phyloP scores from a whole-genome alignment of 768 basidiomycete species.

The Suillus ampliporus region DNA sequence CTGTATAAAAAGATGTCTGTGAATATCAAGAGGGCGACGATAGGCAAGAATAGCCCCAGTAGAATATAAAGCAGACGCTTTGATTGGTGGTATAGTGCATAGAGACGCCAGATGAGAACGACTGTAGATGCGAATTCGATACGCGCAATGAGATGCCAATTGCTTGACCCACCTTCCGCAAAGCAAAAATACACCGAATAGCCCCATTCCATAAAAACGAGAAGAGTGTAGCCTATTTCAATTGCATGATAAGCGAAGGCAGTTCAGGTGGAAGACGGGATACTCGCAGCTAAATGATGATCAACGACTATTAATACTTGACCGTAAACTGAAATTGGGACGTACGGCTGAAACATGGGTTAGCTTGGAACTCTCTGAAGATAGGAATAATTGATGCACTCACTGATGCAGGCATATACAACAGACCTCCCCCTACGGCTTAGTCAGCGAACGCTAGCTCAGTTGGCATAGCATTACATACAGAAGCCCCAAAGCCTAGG shows the following conservation, averaged over 20 bases:
- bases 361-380: background rate
- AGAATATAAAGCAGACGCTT: background rate
- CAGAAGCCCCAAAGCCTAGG: background rate
- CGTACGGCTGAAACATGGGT: slow-evolving; percentile 5
- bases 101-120: slow-evolving; percentile 4
- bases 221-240: background rate
- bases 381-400: background rate
- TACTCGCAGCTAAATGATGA: background rate
- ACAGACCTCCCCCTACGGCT: slow-evolving; percentile 3
- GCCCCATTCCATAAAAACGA: background rate
- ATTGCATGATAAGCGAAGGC: background rate
- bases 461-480: background rate
- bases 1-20: background rate
- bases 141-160: background rate
- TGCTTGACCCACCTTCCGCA: background rate
- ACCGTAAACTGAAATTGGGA: background rate
- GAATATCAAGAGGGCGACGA: background rate
- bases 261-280: background rate
- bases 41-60: background rate
- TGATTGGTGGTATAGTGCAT: background rate
- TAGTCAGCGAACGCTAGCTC: background rate
- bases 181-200: background rate
- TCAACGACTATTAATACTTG: background rate
- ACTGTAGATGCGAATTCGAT: background rate
- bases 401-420: slow-evolving; percentile 2